Conservation (phyloP, 306 rosid species). For the Trichosanthes cucumerina region DNA sequence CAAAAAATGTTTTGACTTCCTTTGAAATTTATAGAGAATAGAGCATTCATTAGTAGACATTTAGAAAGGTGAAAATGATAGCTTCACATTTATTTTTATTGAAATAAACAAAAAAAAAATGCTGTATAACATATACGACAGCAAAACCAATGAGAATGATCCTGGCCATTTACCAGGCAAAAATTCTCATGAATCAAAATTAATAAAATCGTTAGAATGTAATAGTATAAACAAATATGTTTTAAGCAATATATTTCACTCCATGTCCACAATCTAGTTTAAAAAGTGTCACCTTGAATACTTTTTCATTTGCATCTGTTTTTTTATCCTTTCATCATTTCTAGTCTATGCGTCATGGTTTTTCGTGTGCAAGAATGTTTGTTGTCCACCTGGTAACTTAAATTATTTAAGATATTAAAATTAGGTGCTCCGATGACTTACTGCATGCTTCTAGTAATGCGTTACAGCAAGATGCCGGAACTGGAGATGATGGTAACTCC, state of each 20-base stretch:
- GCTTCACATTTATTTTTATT: background rate
- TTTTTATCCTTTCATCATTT: background rate
- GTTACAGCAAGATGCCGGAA: constrained; percentile 97
- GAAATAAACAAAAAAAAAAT: background rate
- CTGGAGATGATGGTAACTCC: constrained; percentile 92
- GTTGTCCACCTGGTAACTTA: background rate
- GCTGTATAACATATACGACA: background rate
- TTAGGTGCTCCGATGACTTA: constrained; percentile 33
- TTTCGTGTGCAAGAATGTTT: background rate
- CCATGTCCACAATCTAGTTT: background rate
- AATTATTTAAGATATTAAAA: background rate
- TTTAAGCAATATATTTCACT: background rate
- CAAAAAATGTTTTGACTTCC: background rate
- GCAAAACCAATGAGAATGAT: background rate
- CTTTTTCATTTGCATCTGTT: background rate
- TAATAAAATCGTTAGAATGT: background rate
- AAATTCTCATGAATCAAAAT: background rate
- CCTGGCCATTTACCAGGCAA: background rate
- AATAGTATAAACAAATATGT: background rate
- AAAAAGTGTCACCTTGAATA: background rate
- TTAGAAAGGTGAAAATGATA: background rate
- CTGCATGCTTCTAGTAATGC: constrained; percentile 85
- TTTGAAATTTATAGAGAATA: background rate
- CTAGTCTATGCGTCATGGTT: background rate
- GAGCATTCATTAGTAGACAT: background rate